Conservation (phyloP, 2,329 filamentous ascomycete genomes). For the Chrysosporium keratinophilum region DNA sequence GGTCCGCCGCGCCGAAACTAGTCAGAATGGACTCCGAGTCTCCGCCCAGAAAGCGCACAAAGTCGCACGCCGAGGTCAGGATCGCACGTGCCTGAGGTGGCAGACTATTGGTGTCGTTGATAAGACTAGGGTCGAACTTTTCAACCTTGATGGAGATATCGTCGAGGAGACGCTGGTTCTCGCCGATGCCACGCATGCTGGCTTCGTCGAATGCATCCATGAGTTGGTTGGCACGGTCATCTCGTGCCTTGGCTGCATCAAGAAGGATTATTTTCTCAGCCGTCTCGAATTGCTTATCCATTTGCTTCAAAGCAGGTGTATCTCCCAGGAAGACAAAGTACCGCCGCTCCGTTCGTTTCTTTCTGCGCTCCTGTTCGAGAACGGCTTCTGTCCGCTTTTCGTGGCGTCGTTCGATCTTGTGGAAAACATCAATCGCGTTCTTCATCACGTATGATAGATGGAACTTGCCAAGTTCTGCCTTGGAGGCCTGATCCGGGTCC, state of each 20-base stretch:
- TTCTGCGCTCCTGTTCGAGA: constrained; percentile 44
- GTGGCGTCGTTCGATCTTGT: constrained; percentile 41
- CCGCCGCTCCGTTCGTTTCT: constrained; percentile 45
- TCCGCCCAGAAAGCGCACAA: constrained; percentile 32
- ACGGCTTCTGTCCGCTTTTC: constrained; percentile 41
- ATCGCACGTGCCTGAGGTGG: constrained; percentile 26
- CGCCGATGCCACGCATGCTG: constrained; percentile 41
- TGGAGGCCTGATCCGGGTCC: constrained; percentile 27
- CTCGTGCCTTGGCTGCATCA: constrained; percentile 41
- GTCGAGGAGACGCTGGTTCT: constrained; percentile 44
- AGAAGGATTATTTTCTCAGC: constrained; percentile 44
- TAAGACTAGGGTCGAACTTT: constrained; percentile 27
- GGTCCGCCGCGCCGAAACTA: constrained; percentile 41
- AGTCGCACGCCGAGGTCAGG: constrained; percentile 22
- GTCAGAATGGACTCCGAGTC: constrained; percentile 40
- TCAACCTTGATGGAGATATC: constrained; percentile 37
- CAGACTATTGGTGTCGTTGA: constrained; percentile 27
- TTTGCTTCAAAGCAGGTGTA: constrained; percentile 40
- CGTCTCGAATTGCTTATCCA: constrained; percentile 41
- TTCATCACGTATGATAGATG: constrained; percentile 37
- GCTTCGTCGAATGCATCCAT: constrained; percentile 44
- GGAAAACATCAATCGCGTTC: constrained; percentile 38
- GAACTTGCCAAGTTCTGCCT: constrained; percentile 22
- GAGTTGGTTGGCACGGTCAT: constrained; percentile 41
- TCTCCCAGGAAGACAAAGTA: constrained; percentile 44